Conservation (phyloP, 2,329 filamentous ascomycete genomes). For the Clonostachys rhizophaga region DNA sequence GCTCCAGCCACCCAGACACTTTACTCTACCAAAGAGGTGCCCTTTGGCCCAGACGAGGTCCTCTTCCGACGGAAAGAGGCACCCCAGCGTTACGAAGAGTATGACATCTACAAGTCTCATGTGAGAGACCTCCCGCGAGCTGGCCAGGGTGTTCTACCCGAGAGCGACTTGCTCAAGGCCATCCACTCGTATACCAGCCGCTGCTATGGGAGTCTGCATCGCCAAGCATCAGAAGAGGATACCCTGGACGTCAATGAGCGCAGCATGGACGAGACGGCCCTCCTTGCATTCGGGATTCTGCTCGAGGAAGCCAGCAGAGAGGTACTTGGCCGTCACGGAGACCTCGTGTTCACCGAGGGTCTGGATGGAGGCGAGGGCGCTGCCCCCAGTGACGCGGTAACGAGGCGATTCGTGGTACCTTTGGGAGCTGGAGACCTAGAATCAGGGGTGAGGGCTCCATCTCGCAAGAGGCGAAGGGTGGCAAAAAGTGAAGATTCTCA, state of each 20-base stretch:
- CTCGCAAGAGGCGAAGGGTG: too few relatives aligned
- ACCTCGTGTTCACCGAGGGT: conserved; percentile 67
- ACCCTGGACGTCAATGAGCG: conserved; percentile 37
- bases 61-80: conserved; percentile 63
- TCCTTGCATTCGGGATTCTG: conserved; percentile 70
- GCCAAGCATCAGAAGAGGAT: conserved; percentile 3
- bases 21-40: conserved; percentile 3
- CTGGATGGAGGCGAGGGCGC: background rate
- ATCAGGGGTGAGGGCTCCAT: too few relatives aligned
- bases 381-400: background rate
- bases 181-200: conserved; percentile 64
- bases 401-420: too few relatives aligned
- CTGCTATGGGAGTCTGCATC: conserved; percentile 43
- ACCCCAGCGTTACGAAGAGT: conserved; percentile 63
- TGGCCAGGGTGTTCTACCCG: conserved; percentile 50
- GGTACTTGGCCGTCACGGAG: conserved; percentile 58
- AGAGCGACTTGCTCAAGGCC: conserved; percentile 64
- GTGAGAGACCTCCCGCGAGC: conserved; percentile 42
- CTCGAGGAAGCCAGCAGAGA: conserved; percentile 66
- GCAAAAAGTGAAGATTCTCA: too few relatives aligned
- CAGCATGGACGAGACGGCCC: conserved; percentile 74
- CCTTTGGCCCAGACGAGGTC: conserved; percentile 63
- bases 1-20: conserved; percentile 10
- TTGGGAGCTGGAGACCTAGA: too few relatives aligned
- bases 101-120: conserved; percentile 67